These are phyloP conservation scores for Otatea glauca DNA, from an alignment of 176 grass and related monocot genomes.

Conservation along the genomic window DNA sequence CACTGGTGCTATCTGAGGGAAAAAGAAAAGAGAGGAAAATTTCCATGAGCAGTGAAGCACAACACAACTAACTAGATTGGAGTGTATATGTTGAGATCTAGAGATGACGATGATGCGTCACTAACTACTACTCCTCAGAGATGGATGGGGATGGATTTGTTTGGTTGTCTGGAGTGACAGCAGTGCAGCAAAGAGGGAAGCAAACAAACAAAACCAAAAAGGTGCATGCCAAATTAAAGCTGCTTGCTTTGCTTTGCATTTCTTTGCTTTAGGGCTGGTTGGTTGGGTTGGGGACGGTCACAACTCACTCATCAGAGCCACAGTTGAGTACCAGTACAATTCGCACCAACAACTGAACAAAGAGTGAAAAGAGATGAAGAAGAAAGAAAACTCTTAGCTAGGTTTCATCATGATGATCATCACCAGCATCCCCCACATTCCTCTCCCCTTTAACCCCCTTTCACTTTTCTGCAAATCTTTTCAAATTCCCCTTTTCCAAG, in stretches of 20 bases:
- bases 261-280: not conserved
- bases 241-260: not conserved
- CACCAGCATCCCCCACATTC: not conserved
- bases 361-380: not conserved
- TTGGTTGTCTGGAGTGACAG: not conserved
- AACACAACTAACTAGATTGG: not conserved
- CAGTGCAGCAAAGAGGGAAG: not conserved
- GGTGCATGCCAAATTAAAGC: not conserved
- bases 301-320: not conserved
- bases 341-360: not conserved
- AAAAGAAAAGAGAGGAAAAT: not conserved
- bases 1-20: not conserved
- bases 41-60: not conserved
- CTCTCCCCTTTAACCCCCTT: not conserved
- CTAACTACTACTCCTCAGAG: not conserved
- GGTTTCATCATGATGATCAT: not conserved
- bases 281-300: not conserved
- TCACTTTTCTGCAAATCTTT: slow-evolving; percentile 40
- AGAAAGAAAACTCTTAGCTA: too few relatives aligned
- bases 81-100: not conserved
- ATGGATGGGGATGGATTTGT: not conserved
- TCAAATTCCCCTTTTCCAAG: slow-evolving; percentile 31
- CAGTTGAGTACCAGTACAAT: not conserved
- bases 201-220: slow-evolving; percentile 29
- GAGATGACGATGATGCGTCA: not conserved